Conservation (phyloP, 805 yeast genomes). For the Starmerella tilneyi region DNA sequence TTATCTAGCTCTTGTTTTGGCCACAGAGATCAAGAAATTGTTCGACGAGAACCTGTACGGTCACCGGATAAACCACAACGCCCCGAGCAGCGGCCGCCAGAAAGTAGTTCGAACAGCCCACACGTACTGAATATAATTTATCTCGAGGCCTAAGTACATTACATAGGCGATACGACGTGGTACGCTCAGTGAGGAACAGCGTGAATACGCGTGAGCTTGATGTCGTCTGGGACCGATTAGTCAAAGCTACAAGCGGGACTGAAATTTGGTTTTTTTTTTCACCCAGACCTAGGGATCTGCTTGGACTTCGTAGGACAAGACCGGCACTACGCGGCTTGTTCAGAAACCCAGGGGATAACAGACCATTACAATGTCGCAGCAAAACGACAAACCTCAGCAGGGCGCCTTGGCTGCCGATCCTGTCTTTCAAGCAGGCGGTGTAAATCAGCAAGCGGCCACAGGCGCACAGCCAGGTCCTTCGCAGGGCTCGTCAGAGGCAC, state of each 20-base stretch:
- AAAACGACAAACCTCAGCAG: conserved; percentile 2
- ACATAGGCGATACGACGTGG: too few species aligned
- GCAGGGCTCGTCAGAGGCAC: neutral
- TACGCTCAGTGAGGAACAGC: too few species aligned
- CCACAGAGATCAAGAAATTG: too few species aligned
- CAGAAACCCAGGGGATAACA: neutral
- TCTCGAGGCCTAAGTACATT: too few species aligned
- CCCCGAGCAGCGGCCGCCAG: too few species aligned
- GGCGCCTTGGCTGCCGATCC: neutral
- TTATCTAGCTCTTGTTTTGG: too few species aligned
- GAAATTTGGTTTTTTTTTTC: conserved; percentile 7
- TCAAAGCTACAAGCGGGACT: conserved; percentile 2
- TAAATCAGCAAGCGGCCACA: neutral
- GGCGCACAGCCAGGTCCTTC: neutral
- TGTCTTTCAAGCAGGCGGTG: neutral
- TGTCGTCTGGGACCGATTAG: conserved; percentile 6
- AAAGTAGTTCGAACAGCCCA: too few species aligned
- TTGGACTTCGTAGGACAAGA: conserved; percentile 5
- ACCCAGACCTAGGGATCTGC: conserved; percentile 8
- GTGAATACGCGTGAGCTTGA: too few species aligned
- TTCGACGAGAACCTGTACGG: too few species aligned
- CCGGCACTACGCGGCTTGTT: conserved; percentile 5
- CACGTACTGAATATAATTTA: too few species aligned
- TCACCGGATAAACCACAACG: too few species aligned
- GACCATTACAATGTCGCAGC: conserved; percentile 4